Evolutionary conservation across 352 stramenopile species (phyloP), one percentile per base, ranked within the genome.

Genomic region (Bremia lactucae): DNA sequence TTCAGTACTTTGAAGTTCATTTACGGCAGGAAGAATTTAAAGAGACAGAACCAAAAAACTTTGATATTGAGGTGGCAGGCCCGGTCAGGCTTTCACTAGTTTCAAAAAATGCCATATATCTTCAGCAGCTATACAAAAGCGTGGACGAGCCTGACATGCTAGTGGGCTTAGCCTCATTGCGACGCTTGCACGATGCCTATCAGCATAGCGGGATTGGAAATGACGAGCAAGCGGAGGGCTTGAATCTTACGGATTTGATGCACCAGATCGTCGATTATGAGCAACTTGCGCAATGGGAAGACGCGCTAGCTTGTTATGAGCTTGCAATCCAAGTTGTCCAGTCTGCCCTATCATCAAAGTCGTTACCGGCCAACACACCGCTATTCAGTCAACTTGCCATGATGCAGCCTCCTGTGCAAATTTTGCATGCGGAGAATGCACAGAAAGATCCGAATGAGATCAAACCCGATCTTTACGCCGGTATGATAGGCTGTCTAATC

Each of bases 401-500:
- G 31, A 46, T 58, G 43, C 54, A 63, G 21, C 37, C 47, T 28
- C 41, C 39, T 31, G 42, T 13, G 0, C 39, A 63, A 7, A 42
- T 43, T 36, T 55, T 62, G 36, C 65, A 78, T 38, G 59, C 40
- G 20, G 51, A 48, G 24, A 38, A 70, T 9, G 38, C 51, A 24
- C 56, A 52, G 28, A 57, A 55, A 33, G 66, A 87, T 43, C 68
- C 74, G 11, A 59, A 78, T 34, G 42, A 52, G 20, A 59, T 87
- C 16, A 88, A 87, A 36, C 74, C 74, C 8, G 58, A 80, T 11
- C 43, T 94, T 20, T 94, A 91, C 52, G 74, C 67, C 4, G 81
- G 81, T 21, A 85, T 91, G 52, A 76, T 94, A 36, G 54, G 73
- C 7, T 91, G 81, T 34, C 44, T 91, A n/a, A 88, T 90, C 21